Base-by-base conservation (phyloP, 768 basidiomycete species). In the Tephrocybe sp. region DNA sequence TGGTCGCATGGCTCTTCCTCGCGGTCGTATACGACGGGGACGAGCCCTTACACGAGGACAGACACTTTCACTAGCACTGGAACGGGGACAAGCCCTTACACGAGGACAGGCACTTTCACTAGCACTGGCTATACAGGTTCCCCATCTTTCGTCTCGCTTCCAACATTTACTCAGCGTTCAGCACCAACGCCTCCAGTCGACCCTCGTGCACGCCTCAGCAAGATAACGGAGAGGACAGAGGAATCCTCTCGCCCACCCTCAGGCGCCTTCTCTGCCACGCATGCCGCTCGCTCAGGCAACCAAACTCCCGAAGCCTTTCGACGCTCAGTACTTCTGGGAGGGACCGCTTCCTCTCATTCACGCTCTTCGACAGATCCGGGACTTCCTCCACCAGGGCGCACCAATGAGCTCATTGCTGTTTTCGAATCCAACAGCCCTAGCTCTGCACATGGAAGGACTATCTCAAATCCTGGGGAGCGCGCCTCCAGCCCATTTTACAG, bases 211-310 rank as follows among this genome's bases (percentile, higher is more conserved):
- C 78, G 81, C 9, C 73, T 92, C 16, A 92, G 89, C 61, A 85
- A 79, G 2, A 92, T 92, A 52, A 80, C 88, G 3, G 90, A 92
- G 63, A 78, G 76, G 40, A 89, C 87, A 1, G 90, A 92, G 67
- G 82, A 86, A 30, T 70, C 86, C 16, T 72, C 86, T 0, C 81
- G 87, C 23, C 87, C 87, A 0, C 65, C 68, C 5, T 77, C 82
- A 0, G 71, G 71, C 10, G 64, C 72, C 0, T 73, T 71, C 56
- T 69, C 68, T 19, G 54, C 60, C 35, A 60, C 53, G 57, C 51
- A 60, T 51, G 52, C 62, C 51, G 46, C 71, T 8, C 65, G 77
- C 48, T 73, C 67, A 30, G 59, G 62, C 9, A 77, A 68, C 56
- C 68, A 69, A 30, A 69, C 75, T 35, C 72, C 73, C 17, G 80